These are phyloP conservation scores for Sporothrix phasma DNA, from an alignment of 2,329 filamentous ascomycete species.

Conservation along the genomic window DNA sequence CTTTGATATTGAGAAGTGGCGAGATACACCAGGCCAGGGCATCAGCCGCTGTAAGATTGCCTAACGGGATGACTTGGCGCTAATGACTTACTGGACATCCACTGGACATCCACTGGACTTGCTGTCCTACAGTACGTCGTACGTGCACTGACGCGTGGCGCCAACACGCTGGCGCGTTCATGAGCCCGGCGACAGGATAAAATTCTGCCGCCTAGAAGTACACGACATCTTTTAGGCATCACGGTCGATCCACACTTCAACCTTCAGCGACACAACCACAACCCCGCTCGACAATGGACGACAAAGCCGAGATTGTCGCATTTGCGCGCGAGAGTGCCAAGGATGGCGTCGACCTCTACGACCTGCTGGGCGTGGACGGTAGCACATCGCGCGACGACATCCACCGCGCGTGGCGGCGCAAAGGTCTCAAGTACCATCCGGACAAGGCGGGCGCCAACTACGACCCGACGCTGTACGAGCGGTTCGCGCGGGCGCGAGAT, in stretches of 20 bases:
- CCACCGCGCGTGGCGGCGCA: conserved; percentile 72
- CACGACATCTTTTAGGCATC: not conserved
- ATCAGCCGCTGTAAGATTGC: no score
- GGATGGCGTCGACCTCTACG: conserved; percentile 65
- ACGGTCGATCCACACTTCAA: not conserved
- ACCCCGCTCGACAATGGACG: conserved; percentile 14
- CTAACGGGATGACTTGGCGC: no score
- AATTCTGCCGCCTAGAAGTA: not conserved
- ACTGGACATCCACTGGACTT: not conserved
- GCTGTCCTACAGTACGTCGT: not conserved
- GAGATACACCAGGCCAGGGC: no score
- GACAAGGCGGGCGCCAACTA: conserved; percentile 74
- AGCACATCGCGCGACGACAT: conserved; percentile 62
- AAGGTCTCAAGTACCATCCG: conserved; percentile 76
- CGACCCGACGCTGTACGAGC: conserved; percentile 74
- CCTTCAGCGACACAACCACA: not conserved
- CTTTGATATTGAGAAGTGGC: no score
- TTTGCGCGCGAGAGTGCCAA: conserved; percentile 50
- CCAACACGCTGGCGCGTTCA: not conserved
- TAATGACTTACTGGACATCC: no score
- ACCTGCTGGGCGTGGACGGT: conserved; percentile 57
- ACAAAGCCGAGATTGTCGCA: conserved; percentile 39
- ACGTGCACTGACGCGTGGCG: conserved; percentile 3
- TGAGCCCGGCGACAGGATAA: conserved; percentile 10
- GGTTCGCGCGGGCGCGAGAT: conserved; percentile 77